Evolutionary conservation across 805 yeast species (phyloP).

Genomic region (Ogataea pini): DNA sequence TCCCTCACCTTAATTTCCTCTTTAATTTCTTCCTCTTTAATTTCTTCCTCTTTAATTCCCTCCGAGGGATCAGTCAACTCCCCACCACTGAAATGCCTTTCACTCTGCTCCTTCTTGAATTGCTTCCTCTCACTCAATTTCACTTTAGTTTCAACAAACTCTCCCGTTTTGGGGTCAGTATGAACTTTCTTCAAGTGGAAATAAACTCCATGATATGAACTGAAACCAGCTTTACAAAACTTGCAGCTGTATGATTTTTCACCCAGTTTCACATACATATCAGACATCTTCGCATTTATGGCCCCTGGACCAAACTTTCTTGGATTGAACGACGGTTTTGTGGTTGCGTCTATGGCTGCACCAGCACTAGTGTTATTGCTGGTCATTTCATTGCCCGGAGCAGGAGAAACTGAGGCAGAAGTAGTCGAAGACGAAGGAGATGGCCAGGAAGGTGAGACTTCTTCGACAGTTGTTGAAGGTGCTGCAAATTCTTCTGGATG

Average conservation of each 20-base stretch:
- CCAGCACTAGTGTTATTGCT: background rate
- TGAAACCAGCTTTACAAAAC: conserved; percentile 21
- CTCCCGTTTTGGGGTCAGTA: conserved; percentile 22
- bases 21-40: background rate
- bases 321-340: conserved; percentile 6
- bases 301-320: conserved; percentile 19
- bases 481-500: conserved; percentile 24
- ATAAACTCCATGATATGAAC: conserved; percentile 28
- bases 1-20: too few relatives aligned
- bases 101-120: conserved; percentile 4
- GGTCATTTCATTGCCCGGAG: background rate
- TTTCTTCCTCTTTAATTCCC: too few relatives aligned
- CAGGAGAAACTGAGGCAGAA: conserved; percentile 5
- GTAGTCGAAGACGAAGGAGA: conserved; percentile 9
- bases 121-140: conserved; percentile 13
- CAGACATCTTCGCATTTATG: conserved; percentile 19
- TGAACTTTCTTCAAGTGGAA: conserved; percentile 26
- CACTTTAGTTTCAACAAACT: conserved; percentile 16
- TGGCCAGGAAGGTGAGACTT: conserved; percentile 7
- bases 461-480: background rate
- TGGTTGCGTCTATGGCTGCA: background rate
- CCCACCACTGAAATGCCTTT: too few relatives aligned
- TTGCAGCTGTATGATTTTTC: conserved; percentile 21
- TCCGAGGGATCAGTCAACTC: too few relatives aligned
- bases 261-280: conserved; percentile 20